phyloP scores from a whole-genome alignment of 116 monocot genomes.

The Iris pallida region DNA sequence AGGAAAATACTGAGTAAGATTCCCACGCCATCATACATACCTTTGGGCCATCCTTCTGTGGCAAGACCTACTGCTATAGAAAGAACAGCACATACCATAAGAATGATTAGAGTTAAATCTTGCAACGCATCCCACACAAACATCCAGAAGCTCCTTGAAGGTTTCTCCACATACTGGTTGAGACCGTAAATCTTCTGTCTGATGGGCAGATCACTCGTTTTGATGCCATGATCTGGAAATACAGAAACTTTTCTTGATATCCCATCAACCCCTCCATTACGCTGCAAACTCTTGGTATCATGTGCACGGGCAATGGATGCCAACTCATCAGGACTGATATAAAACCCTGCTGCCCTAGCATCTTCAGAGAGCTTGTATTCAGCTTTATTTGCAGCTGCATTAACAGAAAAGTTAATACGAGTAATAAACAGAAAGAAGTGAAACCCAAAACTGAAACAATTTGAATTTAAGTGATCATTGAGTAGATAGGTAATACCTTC shows the following conservation, averaged over 20 bases:
- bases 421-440: constrained; percentile 4
- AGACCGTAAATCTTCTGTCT: constrained; percentile 24
- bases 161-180: constrained; percentile 25
- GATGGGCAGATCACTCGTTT: constrained; percentile 12
- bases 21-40: constrained; percentile 37
- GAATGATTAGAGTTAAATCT: constrained; percentile 29
- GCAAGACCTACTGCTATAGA: constrained; percentile 30
- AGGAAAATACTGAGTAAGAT: constrained; percentile 38
- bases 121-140: constrained; percentile 35
- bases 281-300: constrained; percentile 7
- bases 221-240: constrained; percentile 18
- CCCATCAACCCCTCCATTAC: constrained; percentile 25
- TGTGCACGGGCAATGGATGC: constrained; percentile 31
- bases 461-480: background rate
- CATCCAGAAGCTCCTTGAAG: constrained; percentile 25
- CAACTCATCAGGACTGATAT: constrained; percentile 32
- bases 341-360: constrained; percentile 17
- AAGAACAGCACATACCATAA: constrained; percentile 29
- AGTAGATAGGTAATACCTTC: constrained; percentile 28
- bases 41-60: constrained; percentile 38
- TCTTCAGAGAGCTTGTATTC: constrained; percentile 38
- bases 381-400: constrained; percentile 34
- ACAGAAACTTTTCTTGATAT: constrained; percentile 26
- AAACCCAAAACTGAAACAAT: background rate
- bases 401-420: background rate